A percentile compares a stretch with the other conserved stretches of the same genome.
These are phyloP conservation scores for Phytophthora pseudosyringae DNA, from an alignment of 352 stramenopile species.

Conservation along the genomic window DNA sequence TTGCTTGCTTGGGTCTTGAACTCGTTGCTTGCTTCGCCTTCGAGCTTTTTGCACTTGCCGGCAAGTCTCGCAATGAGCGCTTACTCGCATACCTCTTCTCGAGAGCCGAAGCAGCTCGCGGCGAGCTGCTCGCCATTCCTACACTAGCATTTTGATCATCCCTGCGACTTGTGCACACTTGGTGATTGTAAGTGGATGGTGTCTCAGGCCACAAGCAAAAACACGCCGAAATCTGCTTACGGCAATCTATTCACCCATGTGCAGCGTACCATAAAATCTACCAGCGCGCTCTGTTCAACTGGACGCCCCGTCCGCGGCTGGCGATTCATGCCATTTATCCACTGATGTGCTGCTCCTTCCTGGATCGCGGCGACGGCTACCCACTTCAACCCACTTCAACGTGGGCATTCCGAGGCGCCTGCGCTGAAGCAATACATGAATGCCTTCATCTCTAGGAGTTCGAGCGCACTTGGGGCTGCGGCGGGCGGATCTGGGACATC, in stretches of 20 bases:
- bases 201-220: conserved; percentile 24
- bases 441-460: neutral
- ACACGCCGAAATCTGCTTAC: conserved; percentile 7
- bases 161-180: conserved; percentile 30
- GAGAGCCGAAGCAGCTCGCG: neutral
- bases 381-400: conserved; percentile 17
- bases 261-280: conserved; percentile 26
- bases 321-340: conserved; percentile 29
- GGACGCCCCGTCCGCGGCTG: neutral
- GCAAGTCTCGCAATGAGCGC: conserved; percentile 27
- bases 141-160: conserved; percentile 16
- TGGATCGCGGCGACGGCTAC: neutral
- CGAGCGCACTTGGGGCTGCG: conserved; percentile 25
- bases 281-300: neutral
- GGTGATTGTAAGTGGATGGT: conserved; percentile 8
- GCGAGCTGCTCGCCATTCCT: neutral
- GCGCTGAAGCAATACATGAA: neutral
- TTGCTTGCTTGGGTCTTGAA: neutral
- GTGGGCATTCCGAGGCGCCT: neutral
- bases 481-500: conserved; percentile 36
- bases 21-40: neutral
- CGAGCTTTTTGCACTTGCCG: conserved; percentile 12
- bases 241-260: conserved; percentile 19
- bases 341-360: conserved; percentile 8
- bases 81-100: neutral